Percentiles rank a stretch among this genome's conserved stretches.
Evolutionary conservation across 306 rosid species (phyloP).

Genomic region (Cucurbita maxima): DNA sequence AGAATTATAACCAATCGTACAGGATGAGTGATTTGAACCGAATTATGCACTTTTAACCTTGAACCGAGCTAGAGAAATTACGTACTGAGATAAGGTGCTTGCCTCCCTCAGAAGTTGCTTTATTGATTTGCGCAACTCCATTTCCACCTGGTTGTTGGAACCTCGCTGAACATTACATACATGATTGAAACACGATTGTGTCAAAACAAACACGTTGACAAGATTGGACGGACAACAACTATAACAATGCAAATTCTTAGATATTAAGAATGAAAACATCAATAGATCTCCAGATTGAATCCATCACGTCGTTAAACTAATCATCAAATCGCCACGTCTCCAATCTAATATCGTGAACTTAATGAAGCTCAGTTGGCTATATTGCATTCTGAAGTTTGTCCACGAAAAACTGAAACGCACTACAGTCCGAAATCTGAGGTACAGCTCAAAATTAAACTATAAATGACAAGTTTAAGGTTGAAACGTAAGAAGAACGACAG

Average conservation of each 20-base stretch:
- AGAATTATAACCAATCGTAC: not conserved
- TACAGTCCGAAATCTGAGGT: not conserved
- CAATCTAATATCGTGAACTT: not conserved
- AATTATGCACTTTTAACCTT: not conserved
- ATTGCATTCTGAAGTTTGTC: not conserved
- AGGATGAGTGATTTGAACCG: not conserved
- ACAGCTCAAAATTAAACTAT: not conserved
- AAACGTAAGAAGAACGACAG: not conserved
- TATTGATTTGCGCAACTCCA: slow-evolving; percentile 45
- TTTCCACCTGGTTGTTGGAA: slow-evolving; percentile 24
- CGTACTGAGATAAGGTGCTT: slow-evolving; percentile 68
- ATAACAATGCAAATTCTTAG: not conserved
- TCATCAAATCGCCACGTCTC: not conserved
- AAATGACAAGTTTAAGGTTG: not conserved
- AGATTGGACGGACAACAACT: not conserved
- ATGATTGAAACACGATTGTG: not conserved
- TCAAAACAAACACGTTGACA: not conserved
- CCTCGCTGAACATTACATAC: slow-evolving; percentile 23
- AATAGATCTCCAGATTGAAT: not conserved
- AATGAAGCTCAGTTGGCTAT: not conserved
- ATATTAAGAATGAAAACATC: not conserved
- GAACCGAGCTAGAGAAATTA: slow-evolving; percentile 1
- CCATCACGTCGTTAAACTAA: not conserved
- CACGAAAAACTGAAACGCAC: not conserved
- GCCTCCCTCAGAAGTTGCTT: slow-evolving; percentile 65